Base-by-base conservation (phyloP, 257 asterid genomes). In the Salvia miltiorrhiza region DNA sequence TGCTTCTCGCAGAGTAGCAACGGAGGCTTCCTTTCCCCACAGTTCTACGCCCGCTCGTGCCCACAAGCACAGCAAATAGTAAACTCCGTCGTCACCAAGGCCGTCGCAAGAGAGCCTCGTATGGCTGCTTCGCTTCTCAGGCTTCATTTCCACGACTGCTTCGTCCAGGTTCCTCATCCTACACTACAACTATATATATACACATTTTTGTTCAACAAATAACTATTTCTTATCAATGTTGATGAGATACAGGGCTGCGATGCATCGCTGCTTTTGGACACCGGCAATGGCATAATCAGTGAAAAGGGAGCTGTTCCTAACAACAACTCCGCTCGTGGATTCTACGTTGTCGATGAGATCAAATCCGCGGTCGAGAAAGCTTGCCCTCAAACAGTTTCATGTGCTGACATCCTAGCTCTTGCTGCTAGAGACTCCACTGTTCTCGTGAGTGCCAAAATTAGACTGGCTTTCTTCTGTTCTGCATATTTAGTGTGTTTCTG, bases 61-160 rank as follows among this genome's bases (percentile, higher is more conserved):
- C 88, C 92, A 0, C 56, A 35, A 16, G 86, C 83, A 3, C 73
- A 65, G 2, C 54, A 69, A 41, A 71, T 77, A 0, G 79, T 81
- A 0, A 39, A 55, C 44, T 52, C 67, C 19, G 11, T 77, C 13
- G 84, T 86, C 12, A 35, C 69, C 19, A 48, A 64, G 8, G 92
- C 87, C 2, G 83, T 83, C 1, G 70, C 81, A 0, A 45, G 32
- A 61, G 87, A 86, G 30, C 32, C 84, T 9, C 77, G 89, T 5
- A 80, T 84, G 86, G 90, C 84, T 62, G 90, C 92, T 50, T 86
- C 92, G 1, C 79, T 84, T 10, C 28, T 83, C 4, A 78, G 92
- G 73, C 82, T 86, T 6, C 88, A 86, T 56, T 86, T 86, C 12
- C 92, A 86, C 7, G 89, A 83, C 68, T 86, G 85, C 52, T 81